Base-by-base conservation (phyloP, 1,139 yeast species). In the Geotrichum citri-aurantii region DNA sequence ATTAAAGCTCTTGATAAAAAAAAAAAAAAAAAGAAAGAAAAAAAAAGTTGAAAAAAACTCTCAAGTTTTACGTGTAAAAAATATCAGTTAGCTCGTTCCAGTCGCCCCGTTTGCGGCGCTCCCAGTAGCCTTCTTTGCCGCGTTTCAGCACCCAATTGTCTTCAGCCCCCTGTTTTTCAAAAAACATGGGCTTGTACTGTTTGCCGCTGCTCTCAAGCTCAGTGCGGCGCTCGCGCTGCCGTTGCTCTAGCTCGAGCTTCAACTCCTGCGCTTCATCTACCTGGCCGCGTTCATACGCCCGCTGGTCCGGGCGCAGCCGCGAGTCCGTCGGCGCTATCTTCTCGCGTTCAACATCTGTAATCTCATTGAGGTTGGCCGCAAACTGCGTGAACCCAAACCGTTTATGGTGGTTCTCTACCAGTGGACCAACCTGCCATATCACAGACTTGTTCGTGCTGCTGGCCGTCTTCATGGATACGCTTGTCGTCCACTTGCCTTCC, bases 361-460 rank as follows among this genome's bases (percentile, higher is more conserved):
- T 81, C 62, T 89, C 88, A 68, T 91, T 90, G 69, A 93, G 77
- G 46, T 86, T 80, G 11, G 95, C 90, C 0, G 96, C 85, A 74
- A 86, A 93, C 59, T 79, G 77, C 0, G 97, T 86, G 70, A 90
- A 90, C 0, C 99, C 99, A 74, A 85, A 93, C 69, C 88, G 87
- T 63, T 80, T 77, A 50, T 77, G 77, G 48, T 81, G 73, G 55
- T 85, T 76, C 0, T 80, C 77, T n/a, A 91, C 80, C 58, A 91
- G 76, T 7, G 79, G 75, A 1, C 91, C 88, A 24, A 78, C 85
- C 54, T 78, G 73, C 96, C 96, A 90, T 23, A 88, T 77, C 37
- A 12, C 37, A 0, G 62, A 60, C 40, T 63, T 59, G 8, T 60
- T 65, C 40, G 57, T 55, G 19, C 50, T 46, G 14, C 49, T 42